A percentile compares a stretch with the other conserved stretches of the same genome.
Evolutionary conservation across 805 yeast genomes (phyloP).

Genomic region (Ogataea corticis): DNA sequence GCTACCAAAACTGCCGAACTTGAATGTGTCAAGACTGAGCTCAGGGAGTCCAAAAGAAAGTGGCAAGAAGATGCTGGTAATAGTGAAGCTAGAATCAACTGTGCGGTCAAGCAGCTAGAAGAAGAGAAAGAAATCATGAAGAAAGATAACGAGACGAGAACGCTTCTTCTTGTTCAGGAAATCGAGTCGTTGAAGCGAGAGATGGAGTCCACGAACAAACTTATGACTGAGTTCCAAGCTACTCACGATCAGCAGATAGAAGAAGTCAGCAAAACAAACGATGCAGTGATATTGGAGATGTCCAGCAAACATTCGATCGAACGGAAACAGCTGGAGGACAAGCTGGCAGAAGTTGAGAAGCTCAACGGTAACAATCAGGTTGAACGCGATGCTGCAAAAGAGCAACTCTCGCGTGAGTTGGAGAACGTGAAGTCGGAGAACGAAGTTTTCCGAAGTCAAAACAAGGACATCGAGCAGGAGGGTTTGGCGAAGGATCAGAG

Average conservation of each 20-base stretch:
- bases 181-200: constrained; percentile 13
- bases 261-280: constrained; percentile 5
- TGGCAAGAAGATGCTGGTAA: neutral
- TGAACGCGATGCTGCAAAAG: neutral
- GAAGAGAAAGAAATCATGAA: constrained; percentile 1
- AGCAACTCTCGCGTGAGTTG: neutral
- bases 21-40: neutral
- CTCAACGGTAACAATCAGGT: too few species aligned
- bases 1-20: neutral
- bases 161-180: constrained; percentile 4
- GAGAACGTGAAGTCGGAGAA: neutral
- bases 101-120: neutral
- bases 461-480: neutral
- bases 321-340: neutral
- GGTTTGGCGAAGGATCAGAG: neutral
- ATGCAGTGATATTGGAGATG: neutral
- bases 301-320: neutral
- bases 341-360: constrained; percentile 1
- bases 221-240: constrained; percentile 19
- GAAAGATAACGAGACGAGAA: constrained; percentile 1
- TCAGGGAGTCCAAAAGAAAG: neutral
- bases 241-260: constrained; percentile 20
- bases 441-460: neutral
- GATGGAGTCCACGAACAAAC: constrained; percentile 14
- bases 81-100: neutral